Percentiles rank a stretch among this genome's conserved stretches.
Evolutionary conservation across 495 filamentous ascomycete genomes (phyloP).

Genomic region (Margaritispora aquatica): DNA sequence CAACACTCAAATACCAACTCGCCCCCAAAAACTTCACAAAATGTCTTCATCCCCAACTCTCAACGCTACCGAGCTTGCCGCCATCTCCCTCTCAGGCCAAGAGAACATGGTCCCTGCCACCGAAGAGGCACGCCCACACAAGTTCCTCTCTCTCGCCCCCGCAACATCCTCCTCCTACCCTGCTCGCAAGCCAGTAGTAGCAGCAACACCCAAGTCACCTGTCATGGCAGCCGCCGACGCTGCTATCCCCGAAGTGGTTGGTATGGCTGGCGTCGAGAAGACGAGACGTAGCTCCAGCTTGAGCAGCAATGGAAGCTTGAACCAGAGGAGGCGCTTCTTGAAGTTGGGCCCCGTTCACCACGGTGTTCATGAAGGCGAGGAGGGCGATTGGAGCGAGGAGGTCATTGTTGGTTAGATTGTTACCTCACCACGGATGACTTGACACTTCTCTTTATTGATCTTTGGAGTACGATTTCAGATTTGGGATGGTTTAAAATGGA

Average conservation of each 20-base stretch:
- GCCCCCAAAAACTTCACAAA: background rate
- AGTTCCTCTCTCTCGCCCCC: conserved; percentile 23
- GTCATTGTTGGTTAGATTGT: background rate
- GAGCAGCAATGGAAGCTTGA: conserved; percentile 5
- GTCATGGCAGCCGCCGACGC: background rate
- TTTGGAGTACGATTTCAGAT: no score
- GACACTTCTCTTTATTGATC: background rate
- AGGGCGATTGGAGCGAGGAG: conserved; percentile 23
- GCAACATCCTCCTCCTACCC: conserved; percentile 18
- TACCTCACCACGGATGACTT: background rate
- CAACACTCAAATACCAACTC: background rate
- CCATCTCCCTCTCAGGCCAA: conserved; percentile 6
- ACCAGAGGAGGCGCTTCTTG: conserved; percentile 14
- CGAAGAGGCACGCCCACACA: conserved; percentile 2
- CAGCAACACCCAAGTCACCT: conserved; percentile 1
- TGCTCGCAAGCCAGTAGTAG: background rate
- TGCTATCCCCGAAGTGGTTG: background rate
- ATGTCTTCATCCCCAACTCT: conserved; percentile 1
- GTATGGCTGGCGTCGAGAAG: conserved; percentile 3
- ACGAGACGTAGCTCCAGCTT: conserved; percentile 13
- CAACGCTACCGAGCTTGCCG: conserved; percentile 5
- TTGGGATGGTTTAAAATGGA: no score
- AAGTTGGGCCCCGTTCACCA: conserved; percentile 19
- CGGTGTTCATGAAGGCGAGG: conserved; percentile 10
- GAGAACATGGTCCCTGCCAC: conserved; percentile 7